Evolutionary conservation across 140 eudicot species (phyloP), one percentile per base, ranked within the genome.

Genomic region (Stevia rebaudiana): DNA sequence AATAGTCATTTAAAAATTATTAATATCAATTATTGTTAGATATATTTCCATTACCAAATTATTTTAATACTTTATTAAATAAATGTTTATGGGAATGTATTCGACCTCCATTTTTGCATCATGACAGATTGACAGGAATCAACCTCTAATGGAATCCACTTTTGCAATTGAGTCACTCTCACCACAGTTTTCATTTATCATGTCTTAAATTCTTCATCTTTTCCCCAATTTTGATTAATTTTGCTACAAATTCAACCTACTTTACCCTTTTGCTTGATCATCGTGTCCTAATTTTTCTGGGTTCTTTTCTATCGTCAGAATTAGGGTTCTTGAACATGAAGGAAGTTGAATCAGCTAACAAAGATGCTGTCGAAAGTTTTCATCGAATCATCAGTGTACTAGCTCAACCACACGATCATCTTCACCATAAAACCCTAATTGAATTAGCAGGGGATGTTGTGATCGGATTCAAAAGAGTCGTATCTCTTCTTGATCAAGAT

Each of bases 291-390:
- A 10, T 17, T 19, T 6, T 39, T 69, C 70, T 52, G 74, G 72
- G 55, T 68, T 49, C 15, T 39, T 46, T 63, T 49, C n/a, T n/a
- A 46, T 54, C n/a, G 56, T 36, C 35, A 57, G 15, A 23, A 39
- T 39, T 21, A 16, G 28, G 21, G 41, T 52, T 40, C 11, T 68
- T 15, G 21, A 2, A 19, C 17, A 86, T 86, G 97, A 89, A 89
- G 73, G 91, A 79, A 55, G 80, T 89, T 66, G 97, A 85, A 70
- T 77, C 63, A 72, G 95, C 91, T 42, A 86, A 89, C 60, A 83
- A 66, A 78, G 67, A 78, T 35, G 97, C 97, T 8, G 82, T 86
- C 5, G 81, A 86, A 65, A 79, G 87, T 51, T 77, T 87, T 24
- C 78, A 89, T 65, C 77, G 79, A 68, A 75, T 89, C 11, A 51